Evolutionary conservation across 805 yeast species (phyloP).

Genomic region (Barnettozyma populi): DNA sequence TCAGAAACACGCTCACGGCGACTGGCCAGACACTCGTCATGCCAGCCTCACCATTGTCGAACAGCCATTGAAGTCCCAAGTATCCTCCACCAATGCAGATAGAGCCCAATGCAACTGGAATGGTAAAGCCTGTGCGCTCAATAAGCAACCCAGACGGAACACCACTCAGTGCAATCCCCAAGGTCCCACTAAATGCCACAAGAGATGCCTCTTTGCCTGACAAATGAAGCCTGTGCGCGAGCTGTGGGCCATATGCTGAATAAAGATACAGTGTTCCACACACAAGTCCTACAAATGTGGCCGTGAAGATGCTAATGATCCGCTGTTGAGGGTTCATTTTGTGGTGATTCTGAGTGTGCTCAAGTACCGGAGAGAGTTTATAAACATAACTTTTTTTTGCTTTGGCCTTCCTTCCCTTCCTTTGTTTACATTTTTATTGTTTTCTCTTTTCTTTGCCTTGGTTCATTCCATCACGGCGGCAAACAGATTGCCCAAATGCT

Average conservation of each 20-base stretch:
- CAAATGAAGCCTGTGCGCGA: slow-evolving; percentile 52
- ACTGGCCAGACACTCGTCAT: slow-evolving; percentile 32
- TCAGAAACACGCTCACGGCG: slow-evolving; percentile 41
- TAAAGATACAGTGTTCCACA: slow-evolving; percentile 75
- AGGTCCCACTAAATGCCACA: slow-evolving; percentile 62
- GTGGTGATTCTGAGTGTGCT: not conserved
- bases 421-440: too few species aligned
- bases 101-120: slow-evolving; percentile 48
- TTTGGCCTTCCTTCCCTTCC: too few species aligned
- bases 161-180: slow-evolving; percentile 60
- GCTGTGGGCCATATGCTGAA: slow-evolving; percentile 75
- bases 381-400: too few species aligned
- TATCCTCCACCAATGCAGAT: slow-evolving; percentile 49
- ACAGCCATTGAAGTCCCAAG: slow-evolving; percentile 47
- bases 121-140: slow-evolving; percentile 55
- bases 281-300: slow-evolving; percentile 39
- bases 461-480: not conserved
- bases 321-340: slow-evolving; percentile 1
- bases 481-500: not conserved
- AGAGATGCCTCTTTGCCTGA: slow-evolving; percentile 57
- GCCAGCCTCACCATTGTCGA: slow-evolving; percentile 29
- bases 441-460: not conserved
- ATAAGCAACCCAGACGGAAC: slow-evolving; percentile 64
- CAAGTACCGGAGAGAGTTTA: too few species aligned
- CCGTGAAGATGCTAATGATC: slow-evolving; percentile 11